Base-by-base conservation (phyloP, 2,329 filamentous ascomycete species). In the Paecilomyces dactylethromorphus region DNA sequence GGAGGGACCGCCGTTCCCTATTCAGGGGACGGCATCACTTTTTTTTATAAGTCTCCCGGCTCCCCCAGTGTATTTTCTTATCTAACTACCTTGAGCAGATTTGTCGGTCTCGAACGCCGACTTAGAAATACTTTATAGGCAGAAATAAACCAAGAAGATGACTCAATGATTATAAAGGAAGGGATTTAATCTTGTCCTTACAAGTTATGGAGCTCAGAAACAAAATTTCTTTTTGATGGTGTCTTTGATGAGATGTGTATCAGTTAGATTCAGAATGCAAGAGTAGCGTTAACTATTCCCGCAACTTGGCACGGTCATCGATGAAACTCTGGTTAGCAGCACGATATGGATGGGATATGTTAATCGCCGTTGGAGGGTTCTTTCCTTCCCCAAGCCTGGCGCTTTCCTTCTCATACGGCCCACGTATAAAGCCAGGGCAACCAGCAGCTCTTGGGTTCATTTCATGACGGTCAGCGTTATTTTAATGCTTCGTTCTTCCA, bases 41-140 rank as follows among this genome's bases (percentile, higher is more conserved):
- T 74, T 74, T 73, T 74, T 69, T 69, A 76, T 76, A 76, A 73
- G 74, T 76, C 26, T 45, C 58, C 66, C 66, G 53, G 11, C 18
- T 57, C 57, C 29, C 6, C 22, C 2, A 24, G 35, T 8, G 29
- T 4, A 52, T 54, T 60, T 57, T 45, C 62, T 62, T 59, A 50
- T 61, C 68, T 74, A 73, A 76, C 72, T 74, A 68, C 67, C 35
- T 24, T 8, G n/a, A n/a, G 15, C 15, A 45, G 39, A 45, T 18
- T 18, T 3, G 18, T n/a, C n/a, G 3, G 15, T 18, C n/a, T 45
- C n/a, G 39, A 45, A 10, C 4, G 18, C 10, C 2, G n/a, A n/a
- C 15, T 18, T 10, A 8, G n/a, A 45, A 18, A n/a, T 15, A 7
- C 15, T 1, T n/a, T 29, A 29, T 29, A 6, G 2, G n/a, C n/a